phyloP scores from a whole-genome alignment of 768 basidiomycete species.

The Pleurotus tuoliensis region DNA sequence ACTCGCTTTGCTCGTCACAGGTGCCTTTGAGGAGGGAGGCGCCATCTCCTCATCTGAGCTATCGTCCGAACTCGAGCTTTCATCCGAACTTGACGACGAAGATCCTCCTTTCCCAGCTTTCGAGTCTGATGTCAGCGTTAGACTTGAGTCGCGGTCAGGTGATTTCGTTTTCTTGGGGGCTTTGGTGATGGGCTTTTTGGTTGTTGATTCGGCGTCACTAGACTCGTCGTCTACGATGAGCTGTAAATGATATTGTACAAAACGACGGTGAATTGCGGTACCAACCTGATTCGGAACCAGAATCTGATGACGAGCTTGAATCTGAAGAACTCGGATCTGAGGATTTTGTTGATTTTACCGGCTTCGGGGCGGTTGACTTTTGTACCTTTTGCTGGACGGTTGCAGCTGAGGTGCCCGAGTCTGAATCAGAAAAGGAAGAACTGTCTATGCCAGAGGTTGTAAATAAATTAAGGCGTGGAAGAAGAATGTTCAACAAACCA shows the following conservation, averaged over 20 bases:
- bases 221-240: neutral
- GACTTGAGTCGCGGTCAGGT: conserved; percentile 6
- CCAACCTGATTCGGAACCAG: conserved; percentile 16
- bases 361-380: too few species aligned
- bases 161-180: neutral
- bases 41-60: conserved; percentile 2
- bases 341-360: neutral
- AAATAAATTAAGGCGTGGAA: neutral
- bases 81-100: neutral
- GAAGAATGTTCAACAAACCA: neutral
- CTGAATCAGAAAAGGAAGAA: conserved; percentile 25
- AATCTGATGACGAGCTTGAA: conserved; percentile 19
- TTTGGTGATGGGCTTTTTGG: conserved; percentile 6
- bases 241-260: neutral
- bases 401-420: conserved; percentile 11
- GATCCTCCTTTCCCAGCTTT: neutral
- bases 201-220: conserved; percentile 18
- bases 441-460: neutral
- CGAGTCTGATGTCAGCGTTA: conserved; percentile 4
- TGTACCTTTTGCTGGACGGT: too few species aligned
- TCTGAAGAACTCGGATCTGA: conserved; percentile 10
- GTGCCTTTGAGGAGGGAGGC: neutral
- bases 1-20: neutral
- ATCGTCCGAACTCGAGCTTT: conserved; percentile 1
- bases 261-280: neutral